Evolutionary conservation across 140 eudicot species (phyloP).

Genomic region (Oenanthe javanica): DNA sequence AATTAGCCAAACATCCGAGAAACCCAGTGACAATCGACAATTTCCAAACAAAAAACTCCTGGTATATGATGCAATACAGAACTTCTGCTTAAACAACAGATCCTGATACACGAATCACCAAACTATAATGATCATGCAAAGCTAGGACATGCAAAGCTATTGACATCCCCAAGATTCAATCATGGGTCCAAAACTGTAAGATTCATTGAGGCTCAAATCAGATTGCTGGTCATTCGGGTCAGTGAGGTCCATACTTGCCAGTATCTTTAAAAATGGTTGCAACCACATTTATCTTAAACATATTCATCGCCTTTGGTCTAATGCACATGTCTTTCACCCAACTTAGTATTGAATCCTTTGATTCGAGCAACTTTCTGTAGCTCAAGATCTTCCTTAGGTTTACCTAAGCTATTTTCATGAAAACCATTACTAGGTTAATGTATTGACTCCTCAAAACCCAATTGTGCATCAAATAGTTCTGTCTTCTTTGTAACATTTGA

Average conservation of each 20-base stretch:
- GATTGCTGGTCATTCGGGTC: neutral
- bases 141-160: neutral
- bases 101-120: too few relatives aligned
- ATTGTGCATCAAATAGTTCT: conserved; percentile 20
- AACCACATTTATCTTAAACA: neutral
- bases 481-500: conserved; percentile 21
- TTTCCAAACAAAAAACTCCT: neutral
- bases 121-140: too few relatives aligned
- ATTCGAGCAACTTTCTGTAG: neutral
- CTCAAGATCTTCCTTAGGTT: neutral
- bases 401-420: neutral
- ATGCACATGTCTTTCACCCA: neutral
- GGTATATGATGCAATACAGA: neutral
- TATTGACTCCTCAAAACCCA: neutral
- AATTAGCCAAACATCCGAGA: neutral
- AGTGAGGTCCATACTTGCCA: neutral
- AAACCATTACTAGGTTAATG: neutral
- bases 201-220: neutral
- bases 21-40: neutral
- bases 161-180: neutral
- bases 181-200: neutral
- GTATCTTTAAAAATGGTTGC: neutral
- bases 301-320: neutral
- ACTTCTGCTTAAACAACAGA: neutral
- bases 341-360: neutral